Conservation (phyloP, 306 rosid genomes). For the Chamaecrista fasciculata region DNA sequence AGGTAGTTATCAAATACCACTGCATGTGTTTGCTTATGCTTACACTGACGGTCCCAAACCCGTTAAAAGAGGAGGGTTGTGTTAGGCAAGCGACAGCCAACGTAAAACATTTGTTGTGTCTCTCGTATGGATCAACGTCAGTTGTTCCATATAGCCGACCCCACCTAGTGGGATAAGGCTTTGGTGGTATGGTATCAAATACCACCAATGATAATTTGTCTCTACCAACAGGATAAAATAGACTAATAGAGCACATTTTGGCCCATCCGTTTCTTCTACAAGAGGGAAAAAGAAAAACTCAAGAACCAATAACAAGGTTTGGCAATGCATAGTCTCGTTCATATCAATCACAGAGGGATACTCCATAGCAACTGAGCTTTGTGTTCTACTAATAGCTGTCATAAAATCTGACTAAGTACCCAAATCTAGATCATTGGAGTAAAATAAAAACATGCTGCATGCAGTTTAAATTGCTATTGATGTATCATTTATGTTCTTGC, state of each 20-base stretch:
- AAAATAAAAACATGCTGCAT: slow-evolving; percentile 16
- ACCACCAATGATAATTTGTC: too few species aligned
- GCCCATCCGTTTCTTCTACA: background rate
- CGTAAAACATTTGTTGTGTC: too few species aligned
- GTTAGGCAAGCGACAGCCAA: too few species aligned
- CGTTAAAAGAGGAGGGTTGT: too few species aligned
- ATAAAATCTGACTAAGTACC: background rate
- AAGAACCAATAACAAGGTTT: background rate
- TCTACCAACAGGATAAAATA: too few species aligned
- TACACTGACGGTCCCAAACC: too few species aligned
- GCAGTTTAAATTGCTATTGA: slow-evolving; percentile 9
- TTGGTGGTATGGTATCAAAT: too few species aligned
- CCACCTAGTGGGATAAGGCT: too few species aligned
- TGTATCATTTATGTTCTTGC: slow-evolving; percentile 14
- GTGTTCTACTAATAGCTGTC: background rate
- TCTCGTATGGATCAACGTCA: too few species aligned
- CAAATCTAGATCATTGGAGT: background rate
- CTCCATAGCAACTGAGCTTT: background rate
- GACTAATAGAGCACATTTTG: background rate
- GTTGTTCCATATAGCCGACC: too few species aligned
- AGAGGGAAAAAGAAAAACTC: background rate
- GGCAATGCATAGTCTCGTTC: background rate
- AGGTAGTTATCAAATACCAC: background rate
- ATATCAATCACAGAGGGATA: background rate
- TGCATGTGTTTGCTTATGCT: too few species aligned